Evolutionary conservation across 192 early-diverging fungal genomes (phyloP).

Genomic region (Coemansia aciculifera): DNA sequence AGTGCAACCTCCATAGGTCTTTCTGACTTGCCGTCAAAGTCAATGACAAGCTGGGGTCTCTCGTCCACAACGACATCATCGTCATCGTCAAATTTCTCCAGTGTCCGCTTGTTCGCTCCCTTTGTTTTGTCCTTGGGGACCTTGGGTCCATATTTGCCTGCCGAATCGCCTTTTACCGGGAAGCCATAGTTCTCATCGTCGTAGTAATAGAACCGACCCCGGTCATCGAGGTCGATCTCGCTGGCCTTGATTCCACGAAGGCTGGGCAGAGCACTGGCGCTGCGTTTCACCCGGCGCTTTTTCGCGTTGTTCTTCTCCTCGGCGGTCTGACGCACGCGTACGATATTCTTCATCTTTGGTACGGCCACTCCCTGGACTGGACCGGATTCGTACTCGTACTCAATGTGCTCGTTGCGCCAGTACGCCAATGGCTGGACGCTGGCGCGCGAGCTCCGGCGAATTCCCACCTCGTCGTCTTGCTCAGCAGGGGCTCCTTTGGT

Average conservation of each 20-base stretch:
- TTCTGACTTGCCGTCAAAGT: constrained; percentile 18
- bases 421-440: constrained; percentile 42
- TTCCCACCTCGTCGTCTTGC: neutral
- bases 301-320: constrained; percentile 43
- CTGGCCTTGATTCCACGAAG: constrained; percentile 23
- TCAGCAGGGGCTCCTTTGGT: neutral
- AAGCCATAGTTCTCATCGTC: constrained; percentile 50
- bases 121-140: constrained; percentile 6
- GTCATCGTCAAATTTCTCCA: constrained; percentile 30
- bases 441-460: constrained; percentile 43
- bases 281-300: constrained; percentile 24
- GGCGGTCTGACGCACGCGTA: constrained; percentile 48
- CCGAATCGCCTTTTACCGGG: constrained; percentile 18
- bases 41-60: constrained; percentile 12
- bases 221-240: constrained; percentile 34
- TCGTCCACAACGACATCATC: constrained; percentile 37
- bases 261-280: constrained; percentile 14
- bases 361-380: constrained; percentile 14
- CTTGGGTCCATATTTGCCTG: constrained; percentile 25
- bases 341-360: constrained; percentile 43
- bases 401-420: constrained; percentile 57
- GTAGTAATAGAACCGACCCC: constrained; percentile 44
- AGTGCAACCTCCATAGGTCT: constrained; percentile 20
- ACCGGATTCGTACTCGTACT: constrained; percentile 37
- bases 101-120: constrained; percentile 12